Percentiles rank a stretch among this genome's conserved stretches.
Conservation (phyloP, 495 filamentous ascomycete genomes). For the Penicillium steckii region DNA sequence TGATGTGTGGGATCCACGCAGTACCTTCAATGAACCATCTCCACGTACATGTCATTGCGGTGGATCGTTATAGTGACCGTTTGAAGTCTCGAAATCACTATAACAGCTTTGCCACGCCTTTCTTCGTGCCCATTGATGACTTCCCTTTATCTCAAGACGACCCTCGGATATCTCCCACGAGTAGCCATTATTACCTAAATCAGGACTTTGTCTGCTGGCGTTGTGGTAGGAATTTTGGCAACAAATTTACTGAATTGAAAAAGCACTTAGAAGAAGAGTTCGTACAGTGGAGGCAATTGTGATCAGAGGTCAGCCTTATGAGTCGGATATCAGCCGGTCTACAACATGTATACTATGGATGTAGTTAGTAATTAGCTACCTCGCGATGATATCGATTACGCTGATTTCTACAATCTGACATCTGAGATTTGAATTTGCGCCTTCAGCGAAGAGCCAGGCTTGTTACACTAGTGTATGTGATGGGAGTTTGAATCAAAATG, state of each 20-base stretch:
- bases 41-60: slow-evolving; percentile 82
- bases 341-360: no score
- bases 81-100: slow-evolving; percentile 87
- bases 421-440: no score
- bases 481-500: not conserved
- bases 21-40: slow-evolving; percentile 90
- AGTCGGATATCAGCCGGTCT: no score
- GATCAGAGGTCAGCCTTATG: no score
- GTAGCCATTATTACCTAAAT: slow-evolving; percentile 57
- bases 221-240: slow-evolving; percentile 72
- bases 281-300: slow-evolving; percentile 74
- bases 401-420: no score
- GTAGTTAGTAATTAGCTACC: no score
- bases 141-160: slow-evolving; percentile 72
- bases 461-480: no score
- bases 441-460: no score
- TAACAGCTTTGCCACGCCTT: slow-evolving; percentile 85
- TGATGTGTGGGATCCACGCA: slow-evolving; percentile 79
- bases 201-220: slow-evolving; percentile 78
- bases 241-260: slow-evolving; percentile 70
- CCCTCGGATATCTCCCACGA: slow-evolving; percentile 50
- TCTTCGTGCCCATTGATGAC: slow-evolving; percentile 77
- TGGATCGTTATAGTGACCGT: slow-evolving; percentile 66
- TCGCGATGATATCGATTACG: no score
- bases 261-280: slow-evolving; percentile 80